Evolutionary conservation across 2,329 filamentous ascomycete genomes (phyloP).

Genomic region (Colletotrichum sp.): DNA sequence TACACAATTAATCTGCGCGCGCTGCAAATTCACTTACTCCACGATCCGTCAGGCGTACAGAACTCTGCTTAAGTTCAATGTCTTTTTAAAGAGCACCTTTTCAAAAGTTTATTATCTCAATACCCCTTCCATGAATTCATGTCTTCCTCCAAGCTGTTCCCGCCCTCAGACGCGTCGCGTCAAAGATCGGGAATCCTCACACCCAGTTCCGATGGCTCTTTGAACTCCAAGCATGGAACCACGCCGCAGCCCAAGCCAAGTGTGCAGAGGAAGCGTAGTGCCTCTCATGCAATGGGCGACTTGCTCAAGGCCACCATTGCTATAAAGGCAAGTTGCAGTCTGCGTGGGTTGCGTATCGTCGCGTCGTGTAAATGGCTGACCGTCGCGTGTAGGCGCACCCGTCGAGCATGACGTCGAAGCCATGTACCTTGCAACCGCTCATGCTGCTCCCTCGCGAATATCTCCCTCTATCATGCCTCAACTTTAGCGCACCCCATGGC

Average conservation of each 20-base stretch:
- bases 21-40: neutral
- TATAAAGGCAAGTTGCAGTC: conserved; percentile 49
- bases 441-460: conserved; percentile 67
- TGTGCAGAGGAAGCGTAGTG: conserved; percentile 40
- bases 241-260: conserved; percentile 27
- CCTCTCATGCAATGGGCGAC: conserved; percentile 50
- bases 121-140: conserved; percentile 17
- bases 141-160: conserved; percentile 14
- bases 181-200: conserved; percentile 45
- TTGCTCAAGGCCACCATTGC: conserved; percentile 57
- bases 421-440: conserved; percentile 62
- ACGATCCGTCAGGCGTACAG: neutral
- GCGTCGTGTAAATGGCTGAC: conserved; percentile 21
- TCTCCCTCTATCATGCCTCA: conserved; percentile 66
- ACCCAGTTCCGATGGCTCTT: conserved; percentile 42
- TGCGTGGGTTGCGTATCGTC: neutral
- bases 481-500: conserved; percentile 55
- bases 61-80: neutral
- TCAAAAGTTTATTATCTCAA: neutral
- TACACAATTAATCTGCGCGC: neutral
- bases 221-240: conserved; percentile 37
- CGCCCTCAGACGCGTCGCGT: conserved; percentile 54
- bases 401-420: conserved; percentile 54
- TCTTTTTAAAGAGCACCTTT: neutral
- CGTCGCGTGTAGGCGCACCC: conserved; percentile 55